These are phyloP conservation scores for Pelargonium citronellum DNA, from an alignment of 441 rosid species.

Conservation along the genomic window DNA sequence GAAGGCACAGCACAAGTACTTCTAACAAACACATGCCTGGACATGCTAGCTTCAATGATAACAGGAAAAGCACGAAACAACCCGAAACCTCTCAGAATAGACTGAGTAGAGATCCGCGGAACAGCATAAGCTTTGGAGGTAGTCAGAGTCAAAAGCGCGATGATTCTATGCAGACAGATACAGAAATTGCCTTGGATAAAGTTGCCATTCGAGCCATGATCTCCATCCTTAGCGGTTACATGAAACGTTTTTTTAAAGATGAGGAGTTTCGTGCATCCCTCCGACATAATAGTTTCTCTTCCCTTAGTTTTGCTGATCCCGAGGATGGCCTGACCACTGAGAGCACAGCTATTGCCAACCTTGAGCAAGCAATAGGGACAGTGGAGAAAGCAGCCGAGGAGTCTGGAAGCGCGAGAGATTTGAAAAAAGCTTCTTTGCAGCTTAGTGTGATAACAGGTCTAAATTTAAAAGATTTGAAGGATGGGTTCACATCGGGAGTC, in stretches of 20 bases:
- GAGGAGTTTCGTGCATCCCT: constrained; percentile 34
- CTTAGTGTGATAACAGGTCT: constrained; percentile 47
- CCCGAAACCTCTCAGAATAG: constrained; percentile 21
- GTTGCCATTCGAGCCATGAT: constrained; percentile 50
- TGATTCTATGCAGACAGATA: constrained; percentile 19
- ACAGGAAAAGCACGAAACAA: constrained; percentile 24
- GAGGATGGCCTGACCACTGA: constrained; percentile 26
- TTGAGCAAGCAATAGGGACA: constrained; percentile 41
- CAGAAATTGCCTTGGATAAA: constrained; percentile 50
- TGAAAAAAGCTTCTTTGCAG: constrained; percentile 51
- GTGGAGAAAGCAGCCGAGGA: constrained; percentile 43
- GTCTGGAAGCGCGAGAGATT: constrained; percentile 32
- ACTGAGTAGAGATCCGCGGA: constrained; percentile 27
- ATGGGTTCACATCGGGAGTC: constrained; percentile 40
- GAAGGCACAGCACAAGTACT: constrained; percentile 12
- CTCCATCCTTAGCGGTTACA: constrained; percentile 47
- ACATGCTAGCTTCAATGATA: constrained; percentile 2
- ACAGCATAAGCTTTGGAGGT: constrained; percentile 24
- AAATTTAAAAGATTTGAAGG: constrained; percentile 36
- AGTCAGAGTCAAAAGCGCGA: constrained; percentile 18
- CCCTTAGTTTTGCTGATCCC: constrained; percentile 25
- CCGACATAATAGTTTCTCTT: constrained; percentile 39
- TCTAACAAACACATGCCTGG: constrained; percentile 21
- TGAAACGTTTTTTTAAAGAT: constrained; percentile 37
- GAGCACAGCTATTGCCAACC: constrained; percentile 40